Conservation (phyloP, 139 green algal genomes). For the Micractinium conductrix region DNA sequence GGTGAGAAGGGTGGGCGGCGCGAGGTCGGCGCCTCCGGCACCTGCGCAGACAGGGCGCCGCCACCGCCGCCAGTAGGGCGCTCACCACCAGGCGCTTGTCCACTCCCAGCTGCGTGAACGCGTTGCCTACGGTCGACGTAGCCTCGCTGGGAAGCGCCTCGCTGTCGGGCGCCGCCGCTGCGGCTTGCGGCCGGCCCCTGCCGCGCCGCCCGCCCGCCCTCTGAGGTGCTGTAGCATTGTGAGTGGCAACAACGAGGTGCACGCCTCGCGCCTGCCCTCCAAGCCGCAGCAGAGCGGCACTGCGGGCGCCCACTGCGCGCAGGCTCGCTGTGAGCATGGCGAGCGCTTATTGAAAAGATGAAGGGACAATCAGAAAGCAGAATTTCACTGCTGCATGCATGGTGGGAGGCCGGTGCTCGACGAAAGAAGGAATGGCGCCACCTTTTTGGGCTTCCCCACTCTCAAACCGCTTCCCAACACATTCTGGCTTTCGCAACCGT, state of each 20-base stretch:
- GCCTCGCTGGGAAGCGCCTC: background rate
- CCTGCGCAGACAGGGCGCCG: background rate
- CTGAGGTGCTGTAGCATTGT: background rate
- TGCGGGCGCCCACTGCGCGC: background rate
- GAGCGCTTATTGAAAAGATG: too few species aligned
- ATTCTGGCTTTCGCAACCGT: too few species aligned
- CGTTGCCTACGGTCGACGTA: background rate
- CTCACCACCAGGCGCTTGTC: slow-evolving; percentile 42
- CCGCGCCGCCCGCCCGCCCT: background rate
- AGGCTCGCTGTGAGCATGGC: background rate
- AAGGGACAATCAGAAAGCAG: too few species aligned
- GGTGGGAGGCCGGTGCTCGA: too few species aligned
- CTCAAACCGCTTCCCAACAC: too few species aligned
- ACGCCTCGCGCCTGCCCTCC: too few species aligned
- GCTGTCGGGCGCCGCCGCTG: background rate
- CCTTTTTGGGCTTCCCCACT: too few species aligned
- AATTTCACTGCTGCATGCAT: too few species aligned
- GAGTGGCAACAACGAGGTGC: too few species aligned
- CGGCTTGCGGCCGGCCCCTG: background rate
- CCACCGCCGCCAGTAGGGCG: background rate
- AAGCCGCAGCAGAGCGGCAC: too few species aligned
- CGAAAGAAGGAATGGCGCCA: too few species aligned
- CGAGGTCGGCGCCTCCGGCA: background rate
- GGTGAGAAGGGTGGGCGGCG: too few species aligned
- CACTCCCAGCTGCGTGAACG: slow-evolving; percentile 36